Conservation (phyloP, 345 rosid genomes). For the Kandelia obovata region DNA sequence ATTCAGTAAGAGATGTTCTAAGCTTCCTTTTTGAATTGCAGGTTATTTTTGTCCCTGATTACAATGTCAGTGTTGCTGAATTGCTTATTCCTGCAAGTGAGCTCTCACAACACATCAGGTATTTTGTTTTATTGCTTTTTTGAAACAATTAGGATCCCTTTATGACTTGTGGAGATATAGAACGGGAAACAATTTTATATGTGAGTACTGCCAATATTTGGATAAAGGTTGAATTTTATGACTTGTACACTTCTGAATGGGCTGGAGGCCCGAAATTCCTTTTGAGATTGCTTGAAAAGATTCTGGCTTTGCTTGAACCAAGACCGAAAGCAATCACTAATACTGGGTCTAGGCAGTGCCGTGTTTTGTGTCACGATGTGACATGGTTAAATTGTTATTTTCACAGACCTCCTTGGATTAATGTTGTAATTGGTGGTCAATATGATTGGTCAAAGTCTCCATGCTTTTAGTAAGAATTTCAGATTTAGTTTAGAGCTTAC, state of each 20-base stretch:
- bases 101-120: slow-evolving; percentile 87
- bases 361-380: too few relatives aligned
- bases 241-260: too few relatives aligned
- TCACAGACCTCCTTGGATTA: too few relatives aligned
- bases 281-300: too few relatives aligned
- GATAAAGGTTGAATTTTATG: not conserved
- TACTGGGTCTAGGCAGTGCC: too few relatives aligned
- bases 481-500: not conserved
- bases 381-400: too few relatives aligned
- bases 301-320: too few relatives aligned
- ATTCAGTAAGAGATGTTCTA: too few relatives aligned
- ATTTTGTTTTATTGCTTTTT: not conserved
- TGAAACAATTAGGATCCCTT: too few relatives aligned
- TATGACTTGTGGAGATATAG: not conserved
- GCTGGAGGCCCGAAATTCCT: too few relatives aligned
- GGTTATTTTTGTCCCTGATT: slow-evolving; percentile 78
- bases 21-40: slow-evolving; percentile 19
- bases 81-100: slow-evolving; percentile 83
- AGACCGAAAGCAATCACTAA: too few relatives aligned
- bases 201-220: not conserved
- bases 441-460: not conserved
- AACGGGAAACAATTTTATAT: not conserved
- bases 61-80: slow-evolving; percentile 84
- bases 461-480: not conserved
- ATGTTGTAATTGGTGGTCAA: too few relatives aligned